phyloP scores from a whole-genome alignment of 345 rosid species.

The Nephelium lappaceum region DNA sequence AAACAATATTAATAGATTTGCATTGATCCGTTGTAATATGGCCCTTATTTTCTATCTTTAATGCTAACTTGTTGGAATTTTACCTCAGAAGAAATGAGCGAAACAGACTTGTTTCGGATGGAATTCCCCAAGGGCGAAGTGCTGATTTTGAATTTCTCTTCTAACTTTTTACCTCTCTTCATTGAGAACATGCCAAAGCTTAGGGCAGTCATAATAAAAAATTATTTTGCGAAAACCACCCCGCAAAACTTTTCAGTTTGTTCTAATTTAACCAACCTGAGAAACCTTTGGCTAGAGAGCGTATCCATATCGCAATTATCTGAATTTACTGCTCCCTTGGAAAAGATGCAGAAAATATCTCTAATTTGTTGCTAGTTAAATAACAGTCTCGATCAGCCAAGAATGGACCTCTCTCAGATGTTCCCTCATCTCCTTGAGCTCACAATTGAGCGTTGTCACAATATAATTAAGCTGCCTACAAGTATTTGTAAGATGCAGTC shows the following conservation, averaged over 20 bases:
- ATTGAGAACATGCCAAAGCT: conserved; percentile 70
- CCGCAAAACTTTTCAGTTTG: conserved; percentile 58
- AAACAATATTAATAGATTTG: not conserved
- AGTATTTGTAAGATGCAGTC: conserved; percentile 52
- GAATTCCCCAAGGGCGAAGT: conserved; percentile 89
- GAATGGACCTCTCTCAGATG: conserved; percentile 43
- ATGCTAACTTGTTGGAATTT: not conserved
- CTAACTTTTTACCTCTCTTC: conserved; percentile 75
- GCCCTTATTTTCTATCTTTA: not conserved
- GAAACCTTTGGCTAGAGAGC: conserved; percentile 90
- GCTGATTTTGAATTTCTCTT: conserved; percentile 69
- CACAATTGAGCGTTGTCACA: conserved; percentile 78
- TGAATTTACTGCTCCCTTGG: conserved; percentile 46
- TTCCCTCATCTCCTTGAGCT: conserved; percentile 72
- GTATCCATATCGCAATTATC: conserved; percentile 54
- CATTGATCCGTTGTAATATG: not conserved
- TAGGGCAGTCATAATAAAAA: conserved; percentile 69
- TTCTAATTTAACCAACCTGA: conserved; percentile 50
- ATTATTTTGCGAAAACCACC: conserved; percentile 52
- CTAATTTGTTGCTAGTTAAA: conserved; percentile 73
- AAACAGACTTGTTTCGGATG: conserved; percentile 80
- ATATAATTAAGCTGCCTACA: conserved; percentile 58
- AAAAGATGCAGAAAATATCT: conserved; percentile 61
- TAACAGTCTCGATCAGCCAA: conserved; percentile 55
- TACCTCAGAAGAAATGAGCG: conserved; percentile 68